Evolutionary conservation across 2,329 filamentous ascomycete genomes (phyloP), one percentile per base, ranked within the genome.

Genomic region (Pyrenochaeta sp.): DNA sequence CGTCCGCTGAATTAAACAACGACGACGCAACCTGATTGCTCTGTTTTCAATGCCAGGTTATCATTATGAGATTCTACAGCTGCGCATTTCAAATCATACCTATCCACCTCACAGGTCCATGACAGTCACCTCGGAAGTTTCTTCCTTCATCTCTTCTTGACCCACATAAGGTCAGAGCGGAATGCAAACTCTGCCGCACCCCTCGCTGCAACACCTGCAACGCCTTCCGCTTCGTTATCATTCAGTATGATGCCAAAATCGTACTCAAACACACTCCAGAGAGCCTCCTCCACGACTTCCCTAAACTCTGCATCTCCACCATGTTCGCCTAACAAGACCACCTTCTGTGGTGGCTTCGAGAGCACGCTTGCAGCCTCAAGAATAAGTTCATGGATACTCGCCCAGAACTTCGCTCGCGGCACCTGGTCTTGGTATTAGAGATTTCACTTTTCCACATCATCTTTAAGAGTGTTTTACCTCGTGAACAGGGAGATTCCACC

Each of bases 401-500:
- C 44, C 61, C 58, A 63, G 24, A 61, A 65, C 11, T 46, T 51
- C 9, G 55, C 58, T 18, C 63, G 50, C 7, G 55, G 45, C 1
- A 52, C 44, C n/a, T n/a, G n/a, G n/a, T n/a, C n/a, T n/a, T n/a
- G n/a, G n/a, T n/a, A n/a, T n/a, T n/a, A n/a, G n/a, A n/a, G n/a
- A n/a, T n/a, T n/a, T n/a, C n/a, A n/a, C n/a, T n/a, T n/a, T n/a
- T n/a, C n/a, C n/a, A n/a, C n/a, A n/a, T n/a, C n/a, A n/a, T n/a
- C n/a, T n/a, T n/a, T n/a, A n/a, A n/a, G n/a, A n/a, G n/a, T n/a
- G n/a, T n/a, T n/a, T n/a, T n/a, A n/a, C n/a, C 17, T 62, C 55
- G 23, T 54, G 53, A 2, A 61, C 45, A 1, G 63, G 61, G 15
- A 65, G 44, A 9, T 54, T 48, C 53, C 54, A 65, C 61, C 63